phyloP scores from a whole-genome alignment of 495 filamentous ascomycete genomes.

The Hyaloscypha hepaticicola region DNA sequence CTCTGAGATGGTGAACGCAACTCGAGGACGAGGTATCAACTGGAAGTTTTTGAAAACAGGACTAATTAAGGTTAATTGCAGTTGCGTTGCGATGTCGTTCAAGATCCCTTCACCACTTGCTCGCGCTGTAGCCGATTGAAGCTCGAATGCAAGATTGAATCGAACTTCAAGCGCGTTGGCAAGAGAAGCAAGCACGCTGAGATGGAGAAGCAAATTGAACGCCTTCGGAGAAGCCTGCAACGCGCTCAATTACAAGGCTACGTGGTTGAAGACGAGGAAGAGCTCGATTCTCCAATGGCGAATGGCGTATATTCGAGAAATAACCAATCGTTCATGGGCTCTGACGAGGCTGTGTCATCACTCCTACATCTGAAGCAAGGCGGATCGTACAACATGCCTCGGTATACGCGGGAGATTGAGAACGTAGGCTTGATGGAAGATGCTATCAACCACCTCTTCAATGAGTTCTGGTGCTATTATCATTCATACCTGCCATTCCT shows the following conservation, averaged over 20 bases:
- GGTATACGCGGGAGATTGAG: slow-evolving; percentile 60
- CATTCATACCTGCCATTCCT: slow-evolving; percentile 86
- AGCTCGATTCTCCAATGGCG: slow-evolving; percentile 56
- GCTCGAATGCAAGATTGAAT: slow-evolving; percentile 88
- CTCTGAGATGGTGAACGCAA: slow-evolving; percentile 4
- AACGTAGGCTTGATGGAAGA: slow-evolving; percentile 73
- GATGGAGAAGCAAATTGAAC: slow-evolving; percentile 84
- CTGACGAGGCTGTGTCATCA: slow-evolving; percentile 81
- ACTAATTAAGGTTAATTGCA: slow-evolving; percentile 35
- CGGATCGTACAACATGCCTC: slow-evolving; percentile 48
- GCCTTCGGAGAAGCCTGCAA: slow-evolving; percentile 46
- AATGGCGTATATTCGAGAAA: slow-evolving; percentile 56
- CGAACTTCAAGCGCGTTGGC: slow-evolving; percentile 88
- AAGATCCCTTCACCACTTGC: slow-evolving; percentile 80
- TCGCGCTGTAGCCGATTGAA: slow-evolving; percentile 81
- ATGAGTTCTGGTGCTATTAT: slow-evolving; percentile 76
- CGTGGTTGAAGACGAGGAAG: slow-evolving; percentile 49
- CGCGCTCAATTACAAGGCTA: slow-evolving; percentile 50
- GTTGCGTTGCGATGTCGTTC: slow-evolving; percentile 88
- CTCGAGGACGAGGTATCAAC: slow-evolving; percentile 17
- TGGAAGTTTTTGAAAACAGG: slow-evolving; percentile 3
- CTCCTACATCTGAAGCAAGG: slow-evolving; percentile 70
- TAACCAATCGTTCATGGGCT: slow-evolving; percentile 67
- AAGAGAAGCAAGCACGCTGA: slow-evolving; percentile 90
- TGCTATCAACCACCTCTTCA: slow-evolving; percentile 71